Base-by-base conservation (phyloP, 495 filamentous ascomycete species). In the Penicillium cinerascens region DNA sequence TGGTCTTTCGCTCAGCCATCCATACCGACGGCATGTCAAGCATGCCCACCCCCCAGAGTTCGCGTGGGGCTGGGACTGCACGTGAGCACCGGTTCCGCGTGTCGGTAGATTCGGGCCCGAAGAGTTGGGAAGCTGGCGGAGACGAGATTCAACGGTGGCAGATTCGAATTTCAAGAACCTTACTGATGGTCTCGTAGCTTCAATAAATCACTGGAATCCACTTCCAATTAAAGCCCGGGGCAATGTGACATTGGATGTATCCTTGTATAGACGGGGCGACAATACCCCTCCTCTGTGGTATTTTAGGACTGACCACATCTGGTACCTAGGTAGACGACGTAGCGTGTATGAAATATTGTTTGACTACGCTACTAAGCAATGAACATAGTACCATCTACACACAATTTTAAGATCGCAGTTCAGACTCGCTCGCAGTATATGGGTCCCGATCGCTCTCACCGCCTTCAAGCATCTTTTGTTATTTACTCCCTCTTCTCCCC, bases 61-160 rank as follows among this genome's bases (percentile, higher is more conserved):
- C 40, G 47, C 35, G 54, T 55, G 59, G 59, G 55, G 52, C 49
- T 46, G 44, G 51, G 44, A 8, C 44, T 58, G 54, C 59, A 61
- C 59, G 59, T 61, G 59, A 61, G 59, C 48, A 2, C 23, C 26
- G 44, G 40, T 47, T 45, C 51, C 51, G 45, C 42, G 27, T 41
- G 17, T 55, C 52, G 52, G 58, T 49, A 50, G 27, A 49, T 49
- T 51, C 43, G 52, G 56, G n/a, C 40, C 48, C 47, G 47, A 25
- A 22, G 45, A 40, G 11, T 23, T 16, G 35, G 11, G 29, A 29
- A 29, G 29, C 29, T 10, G 29, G 29, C 10, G 11, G 2, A 33
- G 9, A 33, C 13, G 22, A 6, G 22, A 4, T 1, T 33, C 29
- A 15, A 33, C 1, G 9, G 13, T 33, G 10, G 10, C 29, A 33